Conservation (phyloP, 441 rosid genomes). For the Syzygium malaccense region DNA sequence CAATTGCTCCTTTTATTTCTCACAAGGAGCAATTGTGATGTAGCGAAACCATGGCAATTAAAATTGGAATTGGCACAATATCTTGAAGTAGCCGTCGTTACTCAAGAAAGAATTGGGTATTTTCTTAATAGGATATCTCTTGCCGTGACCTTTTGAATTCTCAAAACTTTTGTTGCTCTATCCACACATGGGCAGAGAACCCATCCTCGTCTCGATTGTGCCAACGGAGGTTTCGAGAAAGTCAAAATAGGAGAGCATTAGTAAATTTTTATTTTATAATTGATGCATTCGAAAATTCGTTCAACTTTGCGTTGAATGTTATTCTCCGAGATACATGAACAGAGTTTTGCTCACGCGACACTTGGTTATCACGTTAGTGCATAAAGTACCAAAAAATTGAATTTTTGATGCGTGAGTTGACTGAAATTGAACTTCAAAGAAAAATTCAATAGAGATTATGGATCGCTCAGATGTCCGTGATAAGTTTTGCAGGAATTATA, state of each 20-base stretch:
- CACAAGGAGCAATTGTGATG: neutral
- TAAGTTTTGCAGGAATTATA: too few relatives aligned
- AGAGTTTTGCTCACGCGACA: neutral
- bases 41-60: neutral
- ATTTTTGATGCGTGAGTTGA: neutral
- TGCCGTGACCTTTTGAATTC: neutral
- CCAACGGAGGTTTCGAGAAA: neutral
- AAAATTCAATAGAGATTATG: neutral
- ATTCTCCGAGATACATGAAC: neutral
- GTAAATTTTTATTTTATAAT: too few relatives aligned
- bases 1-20: neutral
- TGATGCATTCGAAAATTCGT: too few relatives aligned
- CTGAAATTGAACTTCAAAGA: neutral
- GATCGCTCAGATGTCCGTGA: too few relatives aligned
- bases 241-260: neutral
- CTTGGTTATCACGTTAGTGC: neutral
- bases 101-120: neutral
- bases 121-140: neutral
- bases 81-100: neutral
- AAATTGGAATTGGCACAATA: neutral
- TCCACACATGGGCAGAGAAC: neutral
- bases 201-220: neutral
- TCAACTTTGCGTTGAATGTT: neutral
- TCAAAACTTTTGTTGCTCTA: neutral
- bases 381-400: neutral